Evolutionary conservation across 2,329 filamentous ascomycete species (phyloP).

Genomic region (Scedosporium minutisporum): DNA sequence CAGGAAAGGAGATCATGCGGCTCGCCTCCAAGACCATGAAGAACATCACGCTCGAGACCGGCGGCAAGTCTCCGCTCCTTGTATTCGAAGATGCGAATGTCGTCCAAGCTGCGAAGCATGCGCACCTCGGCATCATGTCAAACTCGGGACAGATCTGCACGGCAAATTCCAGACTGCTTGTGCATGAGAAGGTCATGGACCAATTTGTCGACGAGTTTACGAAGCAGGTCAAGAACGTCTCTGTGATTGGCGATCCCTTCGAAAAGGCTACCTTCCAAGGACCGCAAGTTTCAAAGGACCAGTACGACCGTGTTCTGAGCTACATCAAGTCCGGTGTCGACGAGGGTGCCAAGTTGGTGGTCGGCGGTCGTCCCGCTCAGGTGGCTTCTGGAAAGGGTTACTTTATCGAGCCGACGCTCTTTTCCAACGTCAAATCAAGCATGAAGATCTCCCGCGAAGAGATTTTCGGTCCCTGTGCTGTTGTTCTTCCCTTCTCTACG

Average conservation of each 20-base stretch:
- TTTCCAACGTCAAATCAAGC: conserved; percentile 23
- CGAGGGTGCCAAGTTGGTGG: conserved; percentile 46
- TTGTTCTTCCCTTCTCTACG: conserved; percentile 24
- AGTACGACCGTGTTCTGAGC: conserved; percentile 54
- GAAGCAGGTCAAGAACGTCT: conserved; percentile 41
- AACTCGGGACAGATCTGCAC: conserved; percentile 53
- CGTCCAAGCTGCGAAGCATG: conserved; percentile 50
- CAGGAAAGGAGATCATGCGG: conserved; percentile 62
- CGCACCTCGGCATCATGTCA: conserved; percentile 33
- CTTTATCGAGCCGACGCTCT: conserved; percentile 30
- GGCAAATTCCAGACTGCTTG: conserved; percentile 48
- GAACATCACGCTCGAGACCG: conserved; percentile 50
- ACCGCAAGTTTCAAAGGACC: conserved; percentile 54
- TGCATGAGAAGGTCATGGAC: conserved; percentile 47
- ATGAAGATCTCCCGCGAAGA: conserved; percentile 32
- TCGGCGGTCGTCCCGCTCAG: conserved; percentile 26
- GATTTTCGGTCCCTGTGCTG: conserved; percentile 30
- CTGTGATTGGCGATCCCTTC: conserved; percentile 56
- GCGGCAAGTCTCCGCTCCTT: conserved; percentile 50
- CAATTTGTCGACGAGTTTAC: conserved; percentile 55
- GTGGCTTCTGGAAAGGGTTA: conserved; percentile 26
- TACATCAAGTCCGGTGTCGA: conserved; percentile 57
- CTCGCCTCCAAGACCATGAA: conserved; percentile 50
- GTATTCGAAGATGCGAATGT: conserved; percentile 53
- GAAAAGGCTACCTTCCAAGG: conserved; percentile 55